These are phyloP conservation scores for Hirschioporus abietinus DNA, from an alignment of 768 basidiomycete genomes.

Conservation along the genomic window DNA sequence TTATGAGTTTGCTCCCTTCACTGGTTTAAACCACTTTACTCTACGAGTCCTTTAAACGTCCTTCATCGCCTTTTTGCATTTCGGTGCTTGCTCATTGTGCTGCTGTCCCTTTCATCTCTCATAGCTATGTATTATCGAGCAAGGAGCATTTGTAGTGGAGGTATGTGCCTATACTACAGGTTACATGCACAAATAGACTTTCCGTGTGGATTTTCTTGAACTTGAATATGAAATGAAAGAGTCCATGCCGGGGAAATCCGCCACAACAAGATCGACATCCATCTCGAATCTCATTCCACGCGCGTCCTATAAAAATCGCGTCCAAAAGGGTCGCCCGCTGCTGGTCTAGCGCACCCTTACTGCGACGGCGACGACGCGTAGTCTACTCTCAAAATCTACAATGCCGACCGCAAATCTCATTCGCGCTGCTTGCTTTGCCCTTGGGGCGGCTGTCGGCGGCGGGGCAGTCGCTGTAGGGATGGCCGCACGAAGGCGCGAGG, in stretches of 20 bases:
- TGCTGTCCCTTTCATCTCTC: background rate
- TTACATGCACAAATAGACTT: background rate
- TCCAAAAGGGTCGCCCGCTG: background rate
- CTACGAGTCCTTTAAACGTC: background rate
- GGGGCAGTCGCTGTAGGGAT: conserved; percentile 36
- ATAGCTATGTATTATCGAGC: conserved; percentile 1
- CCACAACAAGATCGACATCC: background rate
- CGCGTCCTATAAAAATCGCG: background rate
- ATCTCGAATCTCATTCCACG: background rate
- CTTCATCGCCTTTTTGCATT: background rate
- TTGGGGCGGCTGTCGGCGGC: conserved; percentile 78
- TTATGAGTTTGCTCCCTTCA: conserved; percentile 1
- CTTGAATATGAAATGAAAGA: background rate
- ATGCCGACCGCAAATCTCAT: conserved; percentile 47
- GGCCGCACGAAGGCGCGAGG: conserved; percentile 5
- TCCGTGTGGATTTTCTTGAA: background rate
- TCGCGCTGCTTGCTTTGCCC: conserved; percentile 72
- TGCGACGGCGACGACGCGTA: background rate
- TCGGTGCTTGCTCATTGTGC: background rate
- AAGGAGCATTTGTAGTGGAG: background rate
- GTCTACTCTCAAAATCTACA: background rate
- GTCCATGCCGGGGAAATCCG: too few relatives aligned
- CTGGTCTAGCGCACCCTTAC: background rate
- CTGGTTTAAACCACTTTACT: background rate
- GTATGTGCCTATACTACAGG: background rate